phyloP scores from a whole-genome alignment of 768 basidiomycete genomes.

The Podaxis mareebaensis region DNA sequence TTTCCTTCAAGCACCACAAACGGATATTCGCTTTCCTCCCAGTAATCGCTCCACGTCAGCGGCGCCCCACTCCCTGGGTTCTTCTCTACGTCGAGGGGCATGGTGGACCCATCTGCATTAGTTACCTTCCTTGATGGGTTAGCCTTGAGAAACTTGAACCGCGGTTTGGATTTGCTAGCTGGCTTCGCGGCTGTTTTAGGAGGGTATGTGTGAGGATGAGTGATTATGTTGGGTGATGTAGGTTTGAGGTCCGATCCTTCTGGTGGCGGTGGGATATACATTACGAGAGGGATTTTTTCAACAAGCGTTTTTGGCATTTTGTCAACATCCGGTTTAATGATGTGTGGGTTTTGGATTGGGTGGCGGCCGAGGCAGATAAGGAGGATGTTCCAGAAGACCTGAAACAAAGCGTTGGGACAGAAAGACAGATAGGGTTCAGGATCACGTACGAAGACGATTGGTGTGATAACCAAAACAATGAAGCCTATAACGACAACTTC shows the following conservation, averaged over 20 bases:
- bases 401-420: slow-evolving; percentile 5
- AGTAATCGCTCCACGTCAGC: slow-evolving; percentile 73
- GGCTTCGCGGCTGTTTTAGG: slow-evolving; percentile 42
- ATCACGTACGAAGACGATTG: slow-evolving; percentile 70
- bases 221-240: slow-evolving; percentile 42
- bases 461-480: slow-evolving; percentile 76
- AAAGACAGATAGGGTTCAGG: slow-evolving; percentile 11
- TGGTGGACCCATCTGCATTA: slow-evolving; percentile 5
- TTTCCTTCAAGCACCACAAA: slow-evolving; percentile 83
- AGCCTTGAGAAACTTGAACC: slow-evolving; percentile 54
- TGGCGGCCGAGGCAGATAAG: slow-evolving; percentile 79
- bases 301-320: slow-evolving; percentile 73
- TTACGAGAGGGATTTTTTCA: slow-evolving; percentile 78
- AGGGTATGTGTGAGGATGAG: slow-evolving; percentile 60
- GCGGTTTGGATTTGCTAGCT: slow-evolving; percentile 35
- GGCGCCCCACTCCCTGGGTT: slow-evolving; percentile 25
- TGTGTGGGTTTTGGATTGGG: slow-evolving; percentile 70
- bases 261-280: slow-evolving; percentile 83
- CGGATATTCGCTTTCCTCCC: slow-evolving; percentile 76
- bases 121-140: slow-evolving; percentile 23
- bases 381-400: slow-evolving; percentile 80
- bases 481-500: slow-evolving; percentile 75
- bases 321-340: slow-evolving; percentile 77
- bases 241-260: slow-evolving; percentile 38
- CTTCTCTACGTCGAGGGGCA: slow-evolving; percentile 16